These are phyloP conservation scores for Diaporthe aspalathi DNA, from an alignment of 2,329 filamentous ascomycete species.

Conservation along the genomic window DNA sequence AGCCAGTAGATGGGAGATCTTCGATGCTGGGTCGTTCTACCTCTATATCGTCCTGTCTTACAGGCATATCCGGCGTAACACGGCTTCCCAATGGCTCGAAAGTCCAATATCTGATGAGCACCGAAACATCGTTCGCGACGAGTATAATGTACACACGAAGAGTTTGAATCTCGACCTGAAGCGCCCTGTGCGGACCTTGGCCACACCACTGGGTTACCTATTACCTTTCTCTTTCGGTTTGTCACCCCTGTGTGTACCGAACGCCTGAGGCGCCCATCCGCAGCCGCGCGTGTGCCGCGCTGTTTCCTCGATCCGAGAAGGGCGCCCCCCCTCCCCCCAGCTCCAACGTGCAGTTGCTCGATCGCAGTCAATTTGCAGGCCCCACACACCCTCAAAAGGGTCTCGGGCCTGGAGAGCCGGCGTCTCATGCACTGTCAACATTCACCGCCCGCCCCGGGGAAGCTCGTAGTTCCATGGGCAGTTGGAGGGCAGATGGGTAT, in stretches of 20 bases:
- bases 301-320: background rate
- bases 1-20: background rate
- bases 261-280: background rate
- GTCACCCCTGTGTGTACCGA: background rate
- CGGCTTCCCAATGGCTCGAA: background rate
- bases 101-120: background rate
- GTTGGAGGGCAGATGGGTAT: background rate
- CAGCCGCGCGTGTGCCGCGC: slow-evolving; percentile 5
- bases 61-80: background rate
- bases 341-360: slow-evolving; percentile 23
- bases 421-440: background rate
- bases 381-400: background rate
- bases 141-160: background rate
- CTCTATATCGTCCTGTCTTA: background rate
- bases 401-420: slow-evolving; percentile 11
- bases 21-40: background rate
- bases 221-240: background rate
- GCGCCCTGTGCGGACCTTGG: background rate
- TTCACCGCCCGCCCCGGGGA: background rate
- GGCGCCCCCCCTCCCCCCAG: background rate
- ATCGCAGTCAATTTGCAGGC: background rate
- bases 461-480: too few species aligned
- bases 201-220: background rate
- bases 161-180: background rate
- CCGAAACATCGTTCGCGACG: background rate